phyloP scores from a whole-genome alignment of 495 filamentous ascomycete species.

The Penicillium maclennaniae region DNA sequence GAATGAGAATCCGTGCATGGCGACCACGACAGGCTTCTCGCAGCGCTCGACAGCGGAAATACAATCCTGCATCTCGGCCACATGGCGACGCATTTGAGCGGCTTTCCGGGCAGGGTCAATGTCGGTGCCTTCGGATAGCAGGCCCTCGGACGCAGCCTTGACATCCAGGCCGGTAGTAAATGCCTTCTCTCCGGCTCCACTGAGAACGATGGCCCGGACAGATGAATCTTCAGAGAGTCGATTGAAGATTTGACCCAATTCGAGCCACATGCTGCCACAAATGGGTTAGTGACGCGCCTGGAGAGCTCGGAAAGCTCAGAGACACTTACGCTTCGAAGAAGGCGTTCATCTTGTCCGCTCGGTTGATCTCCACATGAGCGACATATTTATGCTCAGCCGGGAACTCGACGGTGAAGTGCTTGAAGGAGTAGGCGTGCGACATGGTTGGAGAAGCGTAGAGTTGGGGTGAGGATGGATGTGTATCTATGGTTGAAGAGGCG shows the following conservation, averaged over 20 bases:
- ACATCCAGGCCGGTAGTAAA: conserved; percentile 86
- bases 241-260: conserved; percentile 69
- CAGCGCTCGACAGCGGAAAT: conserved; percentile 76
- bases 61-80: conserved; percentile 73
- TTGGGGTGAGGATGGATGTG: not conserved
- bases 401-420: conserved; percentile 75
- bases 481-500: not conserved
- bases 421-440: conserved; percentile 40
- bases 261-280: conserved; percentile 73
- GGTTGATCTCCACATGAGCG: conserved; percentile 90
- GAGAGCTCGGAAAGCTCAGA: not conserved
- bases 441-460: conserved; percentile 8
- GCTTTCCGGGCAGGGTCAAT: conserved; percentile 68
- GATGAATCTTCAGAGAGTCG: conserved; percentile 67
- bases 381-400: conserved; percentile 63
- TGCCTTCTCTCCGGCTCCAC: conserved; percentile 74
- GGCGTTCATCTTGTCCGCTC: conserved; percentile 84
- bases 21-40: conserved; percentile 86
- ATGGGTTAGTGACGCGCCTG: conserved; percentile 2
- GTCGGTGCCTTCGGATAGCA: conserved; percentile 17
- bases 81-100: conserved; percentile 56
- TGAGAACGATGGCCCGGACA: conserved; percentile 76
- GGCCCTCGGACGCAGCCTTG: conserved; percentile 51
- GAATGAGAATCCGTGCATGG: conserved; percentile 75
- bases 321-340: conserved; percentile 65